A percentile compares a stretch with the other conserved stretches of the same genome.
Conservation (phyloP, 345 rosid genomes). For the Jatropha curcas region DNA sequence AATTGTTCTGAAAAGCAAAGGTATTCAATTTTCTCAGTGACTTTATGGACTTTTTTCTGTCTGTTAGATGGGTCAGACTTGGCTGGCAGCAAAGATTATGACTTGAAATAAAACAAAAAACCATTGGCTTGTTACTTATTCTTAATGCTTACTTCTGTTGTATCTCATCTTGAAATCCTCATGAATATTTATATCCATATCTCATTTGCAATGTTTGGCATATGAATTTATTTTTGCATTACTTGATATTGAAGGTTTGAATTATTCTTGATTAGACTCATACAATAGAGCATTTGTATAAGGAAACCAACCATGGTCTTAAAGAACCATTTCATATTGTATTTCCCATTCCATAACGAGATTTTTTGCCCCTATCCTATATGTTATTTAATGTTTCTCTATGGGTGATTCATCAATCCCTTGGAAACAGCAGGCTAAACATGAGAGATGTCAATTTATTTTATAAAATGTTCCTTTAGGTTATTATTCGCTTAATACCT, state of each 20-base stretch:
- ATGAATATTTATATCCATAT: not conserved
- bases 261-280: not conserved
- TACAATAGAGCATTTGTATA: not conserved
- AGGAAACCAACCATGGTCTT: not conserved
- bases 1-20: constrained; percentile 85
- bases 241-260: not conserved
- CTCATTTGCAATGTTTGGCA: not conserved
- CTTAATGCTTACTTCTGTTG: not conserved
- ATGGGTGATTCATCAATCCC: no score
- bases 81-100: not conserved
- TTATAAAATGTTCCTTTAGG: no score
- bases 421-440: no score
- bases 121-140: not conserved
- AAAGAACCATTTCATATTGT: no score
- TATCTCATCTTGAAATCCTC: not conserved
- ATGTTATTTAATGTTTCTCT: no score
- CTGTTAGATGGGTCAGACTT: not conserved
- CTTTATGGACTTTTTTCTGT: constrained; percentile 1
- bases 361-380: no score
- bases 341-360: no score
- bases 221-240: not conserved
- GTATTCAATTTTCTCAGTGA: constrained; percentile 36
- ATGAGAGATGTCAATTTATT: no score
- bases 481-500: no score
- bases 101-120: not conserved